Conservation (phyloP, 352 stramenopile species). For the Thalassiosira livingstoniorum region DNA sequence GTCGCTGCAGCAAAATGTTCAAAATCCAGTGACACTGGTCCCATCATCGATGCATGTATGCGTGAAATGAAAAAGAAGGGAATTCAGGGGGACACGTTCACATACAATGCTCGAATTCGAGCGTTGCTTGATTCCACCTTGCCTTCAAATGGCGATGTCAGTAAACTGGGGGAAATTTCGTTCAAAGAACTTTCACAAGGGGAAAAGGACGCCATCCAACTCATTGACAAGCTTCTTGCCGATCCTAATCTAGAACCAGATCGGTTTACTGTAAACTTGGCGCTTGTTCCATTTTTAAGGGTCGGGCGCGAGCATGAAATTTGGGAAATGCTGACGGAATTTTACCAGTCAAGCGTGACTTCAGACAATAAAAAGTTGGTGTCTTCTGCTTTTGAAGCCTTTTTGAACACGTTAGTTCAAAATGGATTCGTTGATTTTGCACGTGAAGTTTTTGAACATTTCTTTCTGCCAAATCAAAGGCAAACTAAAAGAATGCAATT, state of each 20-base stretch:
- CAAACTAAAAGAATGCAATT: constrained; percentile 31
- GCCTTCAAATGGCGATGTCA: background rate
- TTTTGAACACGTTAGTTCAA: constrained; percentile 68
- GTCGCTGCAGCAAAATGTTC: constrained; percentile 56
- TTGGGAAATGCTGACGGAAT: constrained; percentile 45
- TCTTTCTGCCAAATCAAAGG: constrained; percentile 53
- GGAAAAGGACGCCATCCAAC: constrained; percentile 45
- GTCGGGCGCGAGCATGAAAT: constrained; percentile 41
- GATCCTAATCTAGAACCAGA: constrained; percentile 53
- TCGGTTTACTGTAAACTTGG: constrained; percentile 75
- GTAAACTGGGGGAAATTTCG: background rate
- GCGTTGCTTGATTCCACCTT: constrained; percentile 19
- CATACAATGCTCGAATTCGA: constrained; percentile 75
- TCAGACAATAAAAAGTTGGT: constrained; percentile 28
- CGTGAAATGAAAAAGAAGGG: constrained; percentile 36
- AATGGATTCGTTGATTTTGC: constrained; percentile 54
- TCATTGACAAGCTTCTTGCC: constrained; percentile 59
- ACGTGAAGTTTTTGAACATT: constrained; percentile 62
- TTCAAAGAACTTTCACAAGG: background rate
- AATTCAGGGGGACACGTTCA: constrained; percentile 59
- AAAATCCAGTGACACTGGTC: constrained; percentile 46
- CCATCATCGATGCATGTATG: constrained; percentile 43
- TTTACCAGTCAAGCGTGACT: constrained; percentile 42
- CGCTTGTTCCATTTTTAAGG: constrained; percentile 61
- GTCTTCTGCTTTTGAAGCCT: constrained; percentile 65